Conservation (phyloP, 1,139 yeast genomes). For the Geotrichum carabidarum region DNA sequence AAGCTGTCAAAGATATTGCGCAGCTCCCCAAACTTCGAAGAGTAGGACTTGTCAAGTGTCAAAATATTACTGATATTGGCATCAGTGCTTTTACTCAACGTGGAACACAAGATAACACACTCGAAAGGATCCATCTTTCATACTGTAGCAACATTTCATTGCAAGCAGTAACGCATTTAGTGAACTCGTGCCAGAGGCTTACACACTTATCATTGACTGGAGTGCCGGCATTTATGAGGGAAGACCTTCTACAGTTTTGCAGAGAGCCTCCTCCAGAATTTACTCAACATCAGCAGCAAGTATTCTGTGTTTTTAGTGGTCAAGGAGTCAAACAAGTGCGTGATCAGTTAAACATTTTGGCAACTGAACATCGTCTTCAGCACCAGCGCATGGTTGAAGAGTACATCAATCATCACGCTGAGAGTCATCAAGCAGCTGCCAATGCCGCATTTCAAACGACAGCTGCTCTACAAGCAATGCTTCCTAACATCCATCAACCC, state of each 20-base stretch:
- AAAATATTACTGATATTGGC: constrained; percentile 82
- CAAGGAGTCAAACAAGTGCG: constrained; percentile 75
- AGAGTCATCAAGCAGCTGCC: background rate
- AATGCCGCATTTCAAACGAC: background rate
- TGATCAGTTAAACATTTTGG: constrained; percentile 48
- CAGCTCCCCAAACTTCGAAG: constrained; percentile 76
- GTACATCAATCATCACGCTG: background rate
- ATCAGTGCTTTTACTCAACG: constrained; percentile 70
- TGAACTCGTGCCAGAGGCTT: constrained; percentile 76
- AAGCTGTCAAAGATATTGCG: constrained; percentile 72
- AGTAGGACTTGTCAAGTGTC: constrained; percentile 90
- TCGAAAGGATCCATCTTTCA: constrained; percentile 89
- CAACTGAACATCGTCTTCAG: background rate
- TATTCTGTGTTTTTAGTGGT: constrained; percentile 92
- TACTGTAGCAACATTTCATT: constrained; percentile 76
- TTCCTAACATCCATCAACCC: background rate
- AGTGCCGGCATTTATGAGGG: constrained; percentile 76
- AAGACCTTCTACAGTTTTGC: constrained; percentile 81
- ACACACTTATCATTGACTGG: constrained; percentile 94
- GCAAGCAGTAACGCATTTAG: constrained; percentile 44
- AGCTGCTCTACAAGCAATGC: background rate
- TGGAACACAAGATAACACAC: constrained; percentile 58
- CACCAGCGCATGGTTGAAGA: background rate
- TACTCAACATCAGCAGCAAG: constrained; percentile 75
- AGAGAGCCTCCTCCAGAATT: constrained; percentile 95